These are phyloP conservation scores for Gossypium mustelinum DNA, from an alignment of 345 rosid genomes.

Conservation along the genomic window DNA sequence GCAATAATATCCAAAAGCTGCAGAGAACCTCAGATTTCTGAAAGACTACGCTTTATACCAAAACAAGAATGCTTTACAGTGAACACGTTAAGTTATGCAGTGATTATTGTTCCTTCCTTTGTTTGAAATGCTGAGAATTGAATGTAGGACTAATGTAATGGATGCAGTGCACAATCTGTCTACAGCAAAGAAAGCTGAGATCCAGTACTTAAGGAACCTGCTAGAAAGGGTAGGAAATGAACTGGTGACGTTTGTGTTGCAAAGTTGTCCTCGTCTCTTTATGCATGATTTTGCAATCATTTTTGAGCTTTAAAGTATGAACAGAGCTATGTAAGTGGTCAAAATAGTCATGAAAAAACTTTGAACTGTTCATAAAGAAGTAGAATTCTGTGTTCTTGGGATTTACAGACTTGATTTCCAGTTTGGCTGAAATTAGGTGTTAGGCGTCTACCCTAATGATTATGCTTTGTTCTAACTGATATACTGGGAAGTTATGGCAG, in stretches of 20 bases:
- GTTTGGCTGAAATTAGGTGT: background rate
- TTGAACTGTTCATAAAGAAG: background rate
- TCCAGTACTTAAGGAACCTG: constrained; percentile 40
- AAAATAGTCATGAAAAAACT: background rate
- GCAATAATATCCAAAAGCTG: background rate
- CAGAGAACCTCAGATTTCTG: background rate
- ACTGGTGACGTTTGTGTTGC: background rate
- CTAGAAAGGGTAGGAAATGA: constrained; percentile 48
- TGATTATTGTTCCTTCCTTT: background rate
- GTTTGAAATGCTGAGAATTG: constrained; percentile 17
- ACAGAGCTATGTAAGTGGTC: background rate
- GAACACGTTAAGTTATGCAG: background rate
- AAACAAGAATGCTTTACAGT: background rate
- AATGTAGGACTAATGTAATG: constrained; percentile 54
- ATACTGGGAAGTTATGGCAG: background rate
- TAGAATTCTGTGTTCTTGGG: background rate
- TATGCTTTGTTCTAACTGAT: background rate
- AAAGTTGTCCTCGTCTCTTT: background rate
- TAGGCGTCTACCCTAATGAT: background rate
- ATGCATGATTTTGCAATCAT: background rate
- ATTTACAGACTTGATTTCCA: background rate
- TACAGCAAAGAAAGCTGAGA: constrained; percentile 51
- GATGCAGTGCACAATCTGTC: constrained; percentile 47
- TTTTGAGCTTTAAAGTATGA: background rate
- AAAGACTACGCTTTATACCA: background rate